Evolutionary conservation across 2,329 filamentous ascomycete species (phyloP), one percentile per base, ranked within the genome.

Genomic region (Penicillium sp.): DNA sequence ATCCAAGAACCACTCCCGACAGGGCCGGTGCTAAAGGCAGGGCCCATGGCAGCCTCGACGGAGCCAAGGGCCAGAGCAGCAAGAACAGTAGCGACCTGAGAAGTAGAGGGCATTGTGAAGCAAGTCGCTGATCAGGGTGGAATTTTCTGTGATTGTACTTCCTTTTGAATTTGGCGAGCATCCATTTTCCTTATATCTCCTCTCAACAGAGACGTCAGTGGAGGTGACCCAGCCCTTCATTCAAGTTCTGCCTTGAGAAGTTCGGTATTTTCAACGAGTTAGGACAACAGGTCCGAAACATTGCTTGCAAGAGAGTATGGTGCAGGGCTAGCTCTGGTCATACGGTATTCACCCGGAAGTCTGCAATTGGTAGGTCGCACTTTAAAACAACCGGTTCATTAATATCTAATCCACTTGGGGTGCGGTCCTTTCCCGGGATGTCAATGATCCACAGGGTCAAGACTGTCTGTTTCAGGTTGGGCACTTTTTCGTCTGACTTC

Each of bases 11-110:
- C 59, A 34, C 58, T 55, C 3, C 74, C 62, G 26, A 76, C 74
- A 6, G 77, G 77, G 0, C 78, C 78, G 5, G 77, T 79, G 59
- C 75, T 77, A 50, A 80, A 77, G 29, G 40, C 71, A 64, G 51
- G 74, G 66, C 49, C 75, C 72, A 75, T 26, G 37, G 62, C 61
- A 16, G 61, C 62, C 18, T 61, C 48, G 16, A 55, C 61, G 0
- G 55, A 47, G 5, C 50, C 51, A 26, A 64, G 33, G n/a, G 56
- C 55, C 21, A 45, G 26, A 9, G 26, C 42, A 21, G 42, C 28
- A 16, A 45, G 42, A 31, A 31, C 18, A 31, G 28, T 16, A 23
- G 28, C 42, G 18, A 45, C n/a, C 18, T 45, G 24, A 31, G 26
- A 9, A 23, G 42, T 18, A 14, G 42, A 45, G 31, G 42, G 42